Base-by-base conservation (phyloP, 495 filamentous ascomycete species). In the Pyrenula aspistea region DNA sequence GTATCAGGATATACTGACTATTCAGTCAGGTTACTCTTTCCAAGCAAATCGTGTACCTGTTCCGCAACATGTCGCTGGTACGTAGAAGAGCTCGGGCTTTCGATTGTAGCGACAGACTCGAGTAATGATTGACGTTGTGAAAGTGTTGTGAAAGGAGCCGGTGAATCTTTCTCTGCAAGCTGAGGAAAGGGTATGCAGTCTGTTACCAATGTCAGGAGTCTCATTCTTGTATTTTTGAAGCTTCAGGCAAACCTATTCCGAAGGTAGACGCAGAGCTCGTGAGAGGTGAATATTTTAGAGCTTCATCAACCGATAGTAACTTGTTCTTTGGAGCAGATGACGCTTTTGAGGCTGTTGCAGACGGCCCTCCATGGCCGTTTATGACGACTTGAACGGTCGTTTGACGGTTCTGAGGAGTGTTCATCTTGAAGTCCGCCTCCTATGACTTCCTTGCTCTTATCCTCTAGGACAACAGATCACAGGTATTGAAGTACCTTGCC, bases 251-350 rank as follows among this genome's bases (percentile, higher is more conserved):
- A 95, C 93, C 85, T 58, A 92, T 76, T 59, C 84, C 83, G 70
- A 96, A 95, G 2, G n/a, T n/a, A n/a, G 94, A 85, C 53, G 91
- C 80, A 55, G 96, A 83, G 22, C 89, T 94, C 22, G 88, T 89
- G 68, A 96, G 85, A 1, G 93, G 91, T 15, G 94, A 92, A 70
- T 86, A 96, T 36, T 89, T 89, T 49, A 99, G 73, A 10, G 92
- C 92, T 64, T 97, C 88, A 56, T 88, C 83, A 12, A 97, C 83
- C 48, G 70, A 79, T 49, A 84, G 72, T 21, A 82, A 73, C 53
- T 77, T 71, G 22, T 64, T 60, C 52, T 60, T 66, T 22, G 60
- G 68, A 60, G 63, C 67, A 15, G 60, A 51, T 11, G 68, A 47
- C 52, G 66, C 69, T 19, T 52, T 52, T 52, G 50, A 10, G 19